These are phyloP conservation scores for Capsicum baccatum DNA, from an alignment of 257 asterid genomes.

Conservation along the genomic window DNA sequence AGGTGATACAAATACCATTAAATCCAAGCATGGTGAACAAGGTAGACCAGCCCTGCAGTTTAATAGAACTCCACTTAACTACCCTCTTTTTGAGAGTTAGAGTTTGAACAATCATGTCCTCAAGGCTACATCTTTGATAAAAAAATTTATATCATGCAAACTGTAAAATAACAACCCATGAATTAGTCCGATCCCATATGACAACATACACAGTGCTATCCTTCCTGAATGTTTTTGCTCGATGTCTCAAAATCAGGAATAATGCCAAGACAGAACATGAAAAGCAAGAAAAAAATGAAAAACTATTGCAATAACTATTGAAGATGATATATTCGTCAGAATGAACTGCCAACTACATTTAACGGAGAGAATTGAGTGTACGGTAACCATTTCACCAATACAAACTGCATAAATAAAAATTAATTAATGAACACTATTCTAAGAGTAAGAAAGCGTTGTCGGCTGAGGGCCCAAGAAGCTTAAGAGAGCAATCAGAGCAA, in stretches of 20 bases:
- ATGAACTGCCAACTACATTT: neutral
- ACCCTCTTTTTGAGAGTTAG: conserved; percentile 8
- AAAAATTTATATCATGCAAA: neutral
- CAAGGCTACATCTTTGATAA: neutral
- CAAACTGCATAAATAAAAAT: conserved; percentile 3
- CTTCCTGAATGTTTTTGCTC: conserved; percentile 3
- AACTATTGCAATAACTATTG: conserved; percentile 19
- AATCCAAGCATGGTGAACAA: conserved; percentile 15
- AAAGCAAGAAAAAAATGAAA: conserved; percentile 11
- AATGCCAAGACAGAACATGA: conserved; percentile 14
- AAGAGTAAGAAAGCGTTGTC: neutral
- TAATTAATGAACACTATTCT: neutral
- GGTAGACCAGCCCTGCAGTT: conserved; percentile 5
- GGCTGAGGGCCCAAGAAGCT: neutral
- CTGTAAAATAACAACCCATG: neutral
- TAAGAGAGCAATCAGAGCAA: neutral
- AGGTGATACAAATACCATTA: neutral
- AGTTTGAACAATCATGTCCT: neutral
- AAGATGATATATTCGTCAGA: neutral
- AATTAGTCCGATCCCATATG: neutral
- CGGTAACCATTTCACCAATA: neutral
- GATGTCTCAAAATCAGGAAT: conserved; percentile 13
- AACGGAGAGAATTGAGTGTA: neutral
- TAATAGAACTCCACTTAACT: neutral
- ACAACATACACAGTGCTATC: neutral